Conservation (phyloP, 306 rosid species). For the Quillaja saponaria region DNA sequence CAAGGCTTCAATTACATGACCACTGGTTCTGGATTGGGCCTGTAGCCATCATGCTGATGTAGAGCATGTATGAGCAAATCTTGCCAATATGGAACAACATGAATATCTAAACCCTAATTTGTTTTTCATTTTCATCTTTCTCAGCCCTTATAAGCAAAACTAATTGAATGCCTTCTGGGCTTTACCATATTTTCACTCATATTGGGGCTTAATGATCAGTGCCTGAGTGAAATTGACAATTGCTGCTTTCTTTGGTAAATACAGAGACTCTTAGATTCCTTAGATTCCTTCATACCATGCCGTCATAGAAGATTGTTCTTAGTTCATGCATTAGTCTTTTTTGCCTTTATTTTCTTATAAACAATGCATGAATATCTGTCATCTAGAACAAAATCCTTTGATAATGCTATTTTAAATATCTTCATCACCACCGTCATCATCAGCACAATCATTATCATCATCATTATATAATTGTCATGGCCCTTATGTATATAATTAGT, state of each 20-base stretch:
- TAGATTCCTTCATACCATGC: not conserved
- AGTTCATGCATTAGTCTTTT: slow-evolving; percentile 28
- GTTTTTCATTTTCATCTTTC: no score
- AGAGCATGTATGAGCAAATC: no score
- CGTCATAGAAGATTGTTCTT: not conserved
- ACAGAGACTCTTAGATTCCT: not conserved
- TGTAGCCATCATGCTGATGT: no score
- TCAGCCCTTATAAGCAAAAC: no score
- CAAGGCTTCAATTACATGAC: no score
- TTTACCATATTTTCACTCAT: no score
- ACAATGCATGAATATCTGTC: slow-evolving; percentile 42
- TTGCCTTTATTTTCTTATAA: slow-evolving; percentile 29
- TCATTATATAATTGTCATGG: slow-evolving; percentile 21
- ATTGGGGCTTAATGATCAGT: no score
- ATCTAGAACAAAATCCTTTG: slow-evolving; percentile 45
- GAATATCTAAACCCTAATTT: no score
- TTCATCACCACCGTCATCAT: slow-evolving; percentile 41
- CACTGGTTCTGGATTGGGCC: no score
- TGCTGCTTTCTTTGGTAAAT: slow-evolving; percentile 9
- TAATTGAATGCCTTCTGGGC: no score
- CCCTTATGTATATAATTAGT: not conserved
- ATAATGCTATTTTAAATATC: slow-evolving; percentile 27
- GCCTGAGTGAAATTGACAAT: not conserved
- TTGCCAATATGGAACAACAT: no score
- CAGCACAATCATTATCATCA: slow-evolving; percentile 42